Base-by-base conservation (phyloP, 192 early-diverging fungal genomes). In the Coemansia asiatica region DNA sequence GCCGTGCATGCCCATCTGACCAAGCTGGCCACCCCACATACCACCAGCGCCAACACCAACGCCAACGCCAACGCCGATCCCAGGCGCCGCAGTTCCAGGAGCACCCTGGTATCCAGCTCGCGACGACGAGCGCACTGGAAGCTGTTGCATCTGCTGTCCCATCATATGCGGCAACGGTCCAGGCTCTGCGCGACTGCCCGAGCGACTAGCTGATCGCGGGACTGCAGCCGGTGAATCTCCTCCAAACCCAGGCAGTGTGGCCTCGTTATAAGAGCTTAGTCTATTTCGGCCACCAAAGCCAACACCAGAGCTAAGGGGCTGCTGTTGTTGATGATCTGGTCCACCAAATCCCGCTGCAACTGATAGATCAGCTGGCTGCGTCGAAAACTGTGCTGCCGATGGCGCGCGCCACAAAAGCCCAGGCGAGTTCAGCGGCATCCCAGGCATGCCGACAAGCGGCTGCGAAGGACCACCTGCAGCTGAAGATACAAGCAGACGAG, bases 151-250 rank as follows among this genome's bases (percentile, higher is more conserved):
- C 4, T 63, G 71, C 50, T 48, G 70, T 19, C 46, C 56, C 49
- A 55, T 66, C n/a, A 56, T 13, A 47, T 33, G 19, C 22, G 35
- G 35, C 35, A 36, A 12, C 6, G 35, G 35, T 36, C 48, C 61
- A 18, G 66, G 50, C 22, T 75, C 78, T 4, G 72, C 72, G n/a
- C 78, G 78, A 55, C 78, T 75, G 19, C 69, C 78, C 15, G 78
- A 75, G 29, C 78, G 78, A 21, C 78, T 75, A 8, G 60, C 25
- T 0, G 68, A 63, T 48, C 78, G 66, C 47, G 62, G 60, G 47
- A 67, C 50, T 7, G 29, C 51, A 13, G 64, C 68, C 19, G 72
- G 64, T 26, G 51, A 36, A 58, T 80, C n/a, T n/a, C n/a, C 77
- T 35, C 60, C 72, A 7, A 48, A 50, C 1, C 23, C 23, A 6